Percentiles rank a stretch among this genome's conserved stretches.
These are phyloP conservation scores for Tolypocladium tundrense DNA, from an alignment of 2,329 filamentous ascomycete genomes.

Conservation along the genomic window DNA sequence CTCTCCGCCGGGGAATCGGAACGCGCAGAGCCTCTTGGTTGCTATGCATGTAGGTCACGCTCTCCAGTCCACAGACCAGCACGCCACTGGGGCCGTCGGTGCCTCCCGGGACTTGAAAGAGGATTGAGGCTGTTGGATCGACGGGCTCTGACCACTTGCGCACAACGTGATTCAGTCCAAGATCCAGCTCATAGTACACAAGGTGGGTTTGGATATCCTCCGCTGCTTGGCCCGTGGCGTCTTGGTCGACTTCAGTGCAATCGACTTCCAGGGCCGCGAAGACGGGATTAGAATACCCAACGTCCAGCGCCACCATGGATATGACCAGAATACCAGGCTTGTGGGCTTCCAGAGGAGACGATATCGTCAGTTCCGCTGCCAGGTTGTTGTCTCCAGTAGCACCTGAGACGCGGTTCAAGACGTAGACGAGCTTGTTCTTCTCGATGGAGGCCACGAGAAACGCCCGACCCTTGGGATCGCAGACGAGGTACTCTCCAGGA, in stretches of 20 bases:
- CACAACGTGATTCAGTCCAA: constrained; percentile 94
- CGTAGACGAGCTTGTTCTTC: constrained; percentile 99
- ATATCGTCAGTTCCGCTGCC: constrained; percentile 71
- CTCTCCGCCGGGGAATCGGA: constrained; percentile 76
- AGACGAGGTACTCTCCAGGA: constrained; percentile 90
- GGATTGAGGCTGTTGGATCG: constrained; percentile 74
- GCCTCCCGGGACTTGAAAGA: constrained; percentile 93
- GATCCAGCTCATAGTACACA: constrained; percentile 94
- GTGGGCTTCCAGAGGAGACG: constrained; percentile 91
- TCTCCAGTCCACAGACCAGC: constrained; percentile 88
- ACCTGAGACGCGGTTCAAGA: constrained; percentile 88
- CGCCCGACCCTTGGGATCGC: constrained; percentile 90
- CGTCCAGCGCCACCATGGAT: constrained; percentile 78
- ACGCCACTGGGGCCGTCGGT: constrained; percentile 91
- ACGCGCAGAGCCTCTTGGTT: constrained; percentile 86
- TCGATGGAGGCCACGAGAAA: constrained; percentile 90
- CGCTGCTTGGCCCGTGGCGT: constrained; percentile 73
- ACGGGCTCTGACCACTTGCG: constrained; percentile 94
- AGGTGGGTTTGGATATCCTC: constrained; percentile 79
- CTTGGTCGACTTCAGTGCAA: constrained; percentile 84
- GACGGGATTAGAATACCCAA: constrained; percentile 93
- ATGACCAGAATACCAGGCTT: constrained; percentile 87
- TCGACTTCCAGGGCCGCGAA: constrained; percentile 94
- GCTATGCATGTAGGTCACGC: constrained; percentile 92
- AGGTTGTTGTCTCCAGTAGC: constrained; percentile 1